Base-by-base conservation (phyloP, 352 stramenopile species). In the Saprolegnia parasitica region DNA sequence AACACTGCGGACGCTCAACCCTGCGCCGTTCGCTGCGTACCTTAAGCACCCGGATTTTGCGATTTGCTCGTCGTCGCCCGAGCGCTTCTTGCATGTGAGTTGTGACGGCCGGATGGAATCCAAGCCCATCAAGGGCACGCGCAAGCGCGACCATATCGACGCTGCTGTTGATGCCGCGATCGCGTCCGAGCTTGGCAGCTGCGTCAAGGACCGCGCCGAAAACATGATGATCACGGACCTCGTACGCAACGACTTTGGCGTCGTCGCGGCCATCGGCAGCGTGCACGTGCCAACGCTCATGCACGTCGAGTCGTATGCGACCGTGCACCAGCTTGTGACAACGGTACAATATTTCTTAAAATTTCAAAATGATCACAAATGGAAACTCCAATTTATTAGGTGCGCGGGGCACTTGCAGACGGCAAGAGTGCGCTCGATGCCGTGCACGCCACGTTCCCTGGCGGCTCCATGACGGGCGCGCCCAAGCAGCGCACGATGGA, bases 181-280 rank as follows among this genome's bases (percentile, higher is more conserved):
- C 62, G 80, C 80, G 16, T 23, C 86, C 71, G 81, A 90, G 56
- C 83, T 98, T 37, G 81, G 80, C 15, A 67, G 71, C 21, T 97
- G 87, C 24, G 76, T 91, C 29, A 99, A 99, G 71, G 95, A 98
- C 73, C 89, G 89, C 45, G 95, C 95, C 0, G 96, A 99, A 73
- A 98, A 98, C 73, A 92, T 99, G 71, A 99, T 99, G 96, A 98
- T 99, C 73, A 93, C 96, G 1, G 96, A 99, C 77, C 81, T 99
- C 42, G 81, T 98, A 29, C 84, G 96, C 50, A 98, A 98, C 79
- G 96, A 99, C 76, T 90, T 99, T 50, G 90, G 90, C 21, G 74
- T 93, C n/a, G 90, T 98, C 20, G 97, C 93, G 42, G 77, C 96
- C 61, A 80, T 94, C 45, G 95, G 93, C 35, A 92, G 80, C 2